These are phyloP conservation scores for Dendrostoma leiphaemia DNA, from an alignment of 2,329 filamentous ascomycete species.

Conservation along the genomic window DNA sequence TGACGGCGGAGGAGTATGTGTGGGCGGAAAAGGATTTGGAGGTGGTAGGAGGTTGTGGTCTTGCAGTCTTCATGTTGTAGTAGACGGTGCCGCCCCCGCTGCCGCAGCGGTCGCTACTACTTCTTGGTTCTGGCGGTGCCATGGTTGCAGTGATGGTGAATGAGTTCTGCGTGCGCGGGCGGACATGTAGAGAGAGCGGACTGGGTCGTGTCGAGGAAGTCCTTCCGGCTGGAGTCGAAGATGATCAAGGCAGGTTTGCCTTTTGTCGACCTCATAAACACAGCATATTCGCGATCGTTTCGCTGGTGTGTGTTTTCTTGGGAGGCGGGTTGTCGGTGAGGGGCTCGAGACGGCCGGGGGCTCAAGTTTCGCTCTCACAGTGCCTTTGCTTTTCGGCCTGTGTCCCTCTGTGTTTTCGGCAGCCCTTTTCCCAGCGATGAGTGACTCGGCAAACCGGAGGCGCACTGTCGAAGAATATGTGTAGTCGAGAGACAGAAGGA, in stretches of 20 bases:
- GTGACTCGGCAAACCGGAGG: no score
- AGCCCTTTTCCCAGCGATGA: no score
- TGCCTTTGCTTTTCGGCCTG: no score
- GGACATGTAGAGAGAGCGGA: slow-evolving; percentile 3
- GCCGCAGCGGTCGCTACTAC: slow-evolving; percentile 22
- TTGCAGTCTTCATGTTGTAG: slow-evolving; percentile 46
- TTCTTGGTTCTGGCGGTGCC: slow-evolving; percentile 28
- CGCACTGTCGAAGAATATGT: no score
- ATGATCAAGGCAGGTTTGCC: slow-evolving; percentile 12
- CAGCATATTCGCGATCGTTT: slow-evolving; percentile 4
- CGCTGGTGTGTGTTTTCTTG: not conserved
- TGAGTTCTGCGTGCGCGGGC: not conserved
- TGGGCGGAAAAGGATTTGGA: slow-evolving; percentile 28
- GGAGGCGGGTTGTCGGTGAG: not conserved
- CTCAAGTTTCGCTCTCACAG: no score
- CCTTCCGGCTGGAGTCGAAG: slow-evolving; percentile 3
- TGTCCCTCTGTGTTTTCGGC: no score
- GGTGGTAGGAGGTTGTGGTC: slow-evolving; percentile 34
- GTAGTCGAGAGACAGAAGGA: no score
- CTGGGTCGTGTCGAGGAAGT: slow-evolving; percentile 8
- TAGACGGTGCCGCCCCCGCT: slow-evolving; percentile 32
- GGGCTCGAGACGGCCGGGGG: no score
- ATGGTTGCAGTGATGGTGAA: slow-evolving; percentile 3
- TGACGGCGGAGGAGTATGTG: slow-evolving; percentile 23
- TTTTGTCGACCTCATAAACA: slow-evolving; percentile 10